Percentiles rank a stretch among this genome's conserved stretches.
Conservation (phyloP, 805 yeast genomes). For the Wickerhamiella kazuoi region DNA sequence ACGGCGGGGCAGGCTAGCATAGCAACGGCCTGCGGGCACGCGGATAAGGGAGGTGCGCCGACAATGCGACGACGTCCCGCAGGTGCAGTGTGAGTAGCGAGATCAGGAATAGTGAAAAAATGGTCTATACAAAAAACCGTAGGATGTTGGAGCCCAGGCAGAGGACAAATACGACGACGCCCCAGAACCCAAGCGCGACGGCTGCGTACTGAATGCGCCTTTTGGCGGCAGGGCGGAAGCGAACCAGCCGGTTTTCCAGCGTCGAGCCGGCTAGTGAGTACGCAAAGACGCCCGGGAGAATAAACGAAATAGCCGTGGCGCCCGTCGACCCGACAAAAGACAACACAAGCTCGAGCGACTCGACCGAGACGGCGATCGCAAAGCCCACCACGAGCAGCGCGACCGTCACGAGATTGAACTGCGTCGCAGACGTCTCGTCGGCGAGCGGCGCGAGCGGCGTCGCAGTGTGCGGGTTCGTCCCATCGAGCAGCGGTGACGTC, state of each 20-base stretch:
- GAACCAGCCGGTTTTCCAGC: conserved; percentile 9
- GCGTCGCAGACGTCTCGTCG: conserved; percentile 2
- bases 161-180: conserved; percentile 49
- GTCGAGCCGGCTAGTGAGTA: conserved; percentile 42
- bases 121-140: neutral
- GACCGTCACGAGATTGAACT: conserved; percentile 27
- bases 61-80: too few species aligned
- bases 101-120: neutral
- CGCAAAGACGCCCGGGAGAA: conserved; percentile 77
- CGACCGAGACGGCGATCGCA: conserved; percentile 43
- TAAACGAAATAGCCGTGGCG: conserved; percentile 78
- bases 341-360: conserved; percentile 62
- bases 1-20: too few species aligned
- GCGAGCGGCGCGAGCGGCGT: conserved; percentile 7
- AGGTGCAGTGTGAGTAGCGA: too few species aligned
- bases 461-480: neutral
- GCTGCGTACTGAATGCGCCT: conserved; percentile 25
- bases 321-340: conserved; percentile 90
- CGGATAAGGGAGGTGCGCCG: too few species aligned
- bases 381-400: conserved; percentile 37
- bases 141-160: conserved; percentile 29
- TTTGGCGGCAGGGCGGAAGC: conserved; percentile 3
- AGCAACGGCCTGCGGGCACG: too few species aligned
- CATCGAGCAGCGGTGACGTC: conserved; percentile 3
- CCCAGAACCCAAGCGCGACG: conserved; percentile 45